These are phyloP conservation scores for Zymoseptoria pseudotritici DNA, from an alignment of 2,329 filamentous ascomycete genomes.

Conservation along the genomic window DNA sequence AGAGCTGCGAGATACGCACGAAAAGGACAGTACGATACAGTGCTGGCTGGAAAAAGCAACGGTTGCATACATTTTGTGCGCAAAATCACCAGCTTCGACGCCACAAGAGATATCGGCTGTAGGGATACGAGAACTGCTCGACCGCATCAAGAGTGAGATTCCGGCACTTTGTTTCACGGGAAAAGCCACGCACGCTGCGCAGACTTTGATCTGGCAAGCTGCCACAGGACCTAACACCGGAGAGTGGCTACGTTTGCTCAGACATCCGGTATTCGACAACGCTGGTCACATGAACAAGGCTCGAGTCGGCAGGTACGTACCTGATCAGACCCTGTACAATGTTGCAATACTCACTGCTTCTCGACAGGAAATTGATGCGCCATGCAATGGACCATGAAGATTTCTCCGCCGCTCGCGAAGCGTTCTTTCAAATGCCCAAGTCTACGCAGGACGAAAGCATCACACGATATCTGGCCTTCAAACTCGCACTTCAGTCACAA, in stretches of 20 bases:
- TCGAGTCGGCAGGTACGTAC: constrained; percentile 56
- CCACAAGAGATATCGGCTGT: constrained; percentile 23
- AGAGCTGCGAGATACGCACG: constrained; percentile 28
- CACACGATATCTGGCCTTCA: constrained; percentile 25
- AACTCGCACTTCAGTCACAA: constrained; percentile 19
- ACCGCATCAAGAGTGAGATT: constrained; percentile 38
- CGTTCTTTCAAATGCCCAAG: constrained; percentile 52
- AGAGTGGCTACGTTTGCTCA: constrained; percentile 53
- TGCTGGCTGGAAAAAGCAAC: constrained; percentile 63
- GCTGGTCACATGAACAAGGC: constrained; percentile 59
- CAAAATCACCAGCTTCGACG: constrained; percentile 38
- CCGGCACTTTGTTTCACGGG: constrained; percentile 46
- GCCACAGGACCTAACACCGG: background rate
- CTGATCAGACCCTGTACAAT: constrained; percentile 10
- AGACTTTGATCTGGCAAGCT: constrained; percentile 70
- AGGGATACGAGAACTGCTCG: constrained; percentile 37
- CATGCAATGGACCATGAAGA: constrained; percentile 58
- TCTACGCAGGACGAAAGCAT: constrained; percentile 19
- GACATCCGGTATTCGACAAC: constrained; percentile 59
- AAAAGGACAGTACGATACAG: constrained; percentile 25
- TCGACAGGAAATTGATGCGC: constrained; percentile 66
- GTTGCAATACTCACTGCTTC: constrained; percentile 16
- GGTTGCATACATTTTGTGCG: constrained; percentile 61
- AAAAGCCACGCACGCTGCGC: constrained; percentile 58
- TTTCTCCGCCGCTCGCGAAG: constrained; percentile 45